phyloP scores from a whole-genome alignment of 2,329 filamentous ascomycete genomes.

The Neonectria punicea region DNA sequence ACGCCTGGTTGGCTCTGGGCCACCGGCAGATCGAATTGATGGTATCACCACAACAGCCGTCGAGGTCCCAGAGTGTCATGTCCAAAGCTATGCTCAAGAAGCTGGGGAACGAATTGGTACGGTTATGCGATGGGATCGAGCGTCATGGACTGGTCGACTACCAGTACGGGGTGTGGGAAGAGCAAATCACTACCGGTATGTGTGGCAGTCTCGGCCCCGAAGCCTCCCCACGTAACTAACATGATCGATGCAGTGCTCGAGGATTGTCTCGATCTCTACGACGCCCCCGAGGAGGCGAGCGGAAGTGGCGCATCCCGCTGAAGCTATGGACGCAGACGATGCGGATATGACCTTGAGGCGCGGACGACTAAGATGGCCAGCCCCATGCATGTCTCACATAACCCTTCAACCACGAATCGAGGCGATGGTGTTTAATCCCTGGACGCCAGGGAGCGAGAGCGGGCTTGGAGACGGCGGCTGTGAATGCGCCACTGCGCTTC shows the following conservation, averaged over 20 bases:
- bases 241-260: constrained; percentile 46
- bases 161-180: constrained; percentile 95
- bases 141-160: constrained; percentile 96
- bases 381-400: constrained; percentile 1
- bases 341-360: background rate
- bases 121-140: constrained; percentile 87
- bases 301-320: constrained; percentile 43
- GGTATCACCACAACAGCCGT: constrained; percentile 65
- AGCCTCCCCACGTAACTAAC: constrained; percentile 26
- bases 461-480: constrained; percentile 19
- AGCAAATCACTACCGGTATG: constrained; percentile 87
- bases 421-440: constrained; percentile 18
- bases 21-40: constrained; percentile 86
- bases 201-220: constrained; percentile 38
- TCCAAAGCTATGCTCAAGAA: constrained; percentile 75
- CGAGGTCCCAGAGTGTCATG: constrained; percentile 72
- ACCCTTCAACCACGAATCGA: constrained; percentile 1
- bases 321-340: constrained; percentile 3
- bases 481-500: constrained; percentile 21
- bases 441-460: constrained; percentile 22
- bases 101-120: constrained; percentile 84
- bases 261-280: constrained; percentile 59
- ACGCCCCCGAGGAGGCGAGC: constrained; percentile 50
- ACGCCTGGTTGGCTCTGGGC: constrained; percentile 86
- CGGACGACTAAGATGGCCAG: background rate